Percentiles rank a stretch among this genome's conserved stretches.
Conservation (phyloP, 2,329 filamentous ascomycete genomes). For the Cercospora berteroae region DNA sequence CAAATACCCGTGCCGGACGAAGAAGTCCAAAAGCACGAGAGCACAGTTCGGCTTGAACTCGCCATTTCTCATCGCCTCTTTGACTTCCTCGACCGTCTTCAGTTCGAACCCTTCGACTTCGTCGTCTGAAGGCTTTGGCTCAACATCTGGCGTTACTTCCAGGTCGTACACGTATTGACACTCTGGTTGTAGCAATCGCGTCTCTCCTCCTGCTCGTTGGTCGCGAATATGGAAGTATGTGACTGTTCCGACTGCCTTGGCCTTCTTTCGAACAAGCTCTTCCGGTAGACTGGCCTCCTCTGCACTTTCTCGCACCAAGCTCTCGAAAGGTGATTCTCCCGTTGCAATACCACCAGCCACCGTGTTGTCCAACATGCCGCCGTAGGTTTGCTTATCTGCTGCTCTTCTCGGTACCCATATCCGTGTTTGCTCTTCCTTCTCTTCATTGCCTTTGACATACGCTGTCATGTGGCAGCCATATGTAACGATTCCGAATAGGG, state of each 20-base stretch:
- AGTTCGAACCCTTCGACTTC: conserved; percentile 86
- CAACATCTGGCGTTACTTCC: conserved; percentile 65
- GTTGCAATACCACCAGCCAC: conserved; percentile 84
- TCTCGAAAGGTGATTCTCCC: conserved; percentile 76
- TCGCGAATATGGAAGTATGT: conserved; percentile 84
- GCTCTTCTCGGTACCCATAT: conserved; percentile 84
- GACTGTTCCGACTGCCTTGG: conserved; percentile 64
- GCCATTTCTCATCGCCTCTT: conserved; percentile 64
- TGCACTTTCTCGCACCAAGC: conserved; percentile 77
- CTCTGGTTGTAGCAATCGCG: conserved; percentile 81
- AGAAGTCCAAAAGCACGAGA: conserved; percentile 81
- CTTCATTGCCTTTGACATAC: conserved; percentile 49
- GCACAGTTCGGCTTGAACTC: conserved; percentile 94
- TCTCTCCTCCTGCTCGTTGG: conserved; percentile 73
- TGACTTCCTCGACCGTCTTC: conserved; percentile 72
- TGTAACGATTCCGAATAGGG: conserved; percentile 71
- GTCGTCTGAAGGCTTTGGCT: conserved; percentile 75
- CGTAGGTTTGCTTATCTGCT: conserved; percentile 78
- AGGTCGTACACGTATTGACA: conserved; percentile 90
- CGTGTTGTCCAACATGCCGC: conserved; percentile 90
- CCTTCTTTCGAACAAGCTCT: conserved; percentile 61
- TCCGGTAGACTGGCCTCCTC: conserved; percentile 85
- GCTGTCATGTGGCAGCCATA: conserved; percentile 80
- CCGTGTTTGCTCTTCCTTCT: conserved; percentile 58
- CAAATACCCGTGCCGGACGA: conserved; percentile 78